phyloP scores from a whole-genome alignment of 1,284 basidiomycete species.

The Trichosporon ovoides region DNA sequence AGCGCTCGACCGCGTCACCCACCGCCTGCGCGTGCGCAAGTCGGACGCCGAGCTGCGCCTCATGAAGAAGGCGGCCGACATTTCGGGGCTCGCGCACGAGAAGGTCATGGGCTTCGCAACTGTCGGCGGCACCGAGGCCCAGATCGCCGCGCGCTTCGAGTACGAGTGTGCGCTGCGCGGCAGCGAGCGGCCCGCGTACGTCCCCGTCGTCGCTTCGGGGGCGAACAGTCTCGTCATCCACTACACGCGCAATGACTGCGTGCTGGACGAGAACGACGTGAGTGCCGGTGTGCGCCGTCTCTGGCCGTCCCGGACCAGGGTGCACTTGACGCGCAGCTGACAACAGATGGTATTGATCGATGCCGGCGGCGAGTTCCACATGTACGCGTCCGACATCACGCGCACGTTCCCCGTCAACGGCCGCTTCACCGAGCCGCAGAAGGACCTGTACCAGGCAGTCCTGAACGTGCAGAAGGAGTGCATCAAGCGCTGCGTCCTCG shows the following conservation, averaged over 20 bases:
- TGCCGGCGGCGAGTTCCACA: conserved; percentile 85
- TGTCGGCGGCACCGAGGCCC: conserved; percentile 65
- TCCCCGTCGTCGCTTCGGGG: conserved; percentile 92
- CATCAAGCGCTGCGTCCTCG: conserved; percentile 52
- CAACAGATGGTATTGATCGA: conserved; percentile 69
- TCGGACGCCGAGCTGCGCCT: conserved; percentile 46
- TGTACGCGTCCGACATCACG: conserved; percentile 92
- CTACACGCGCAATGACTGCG: conserved; percentile 82
- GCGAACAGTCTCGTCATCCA: conserved; percentile 84
- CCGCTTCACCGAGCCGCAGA: conserved; percentile 70
- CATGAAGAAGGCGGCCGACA: conserved; percentile 51
- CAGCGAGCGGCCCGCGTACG: conserved; percentile 79
- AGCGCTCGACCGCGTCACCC: conserved; percentile 46
- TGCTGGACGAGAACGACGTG: conserved; percentile 62
- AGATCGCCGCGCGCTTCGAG: conserved; percentile 79
- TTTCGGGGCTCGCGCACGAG: conserved; percentile 48
- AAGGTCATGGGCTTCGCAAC: conserved; percentile 68
- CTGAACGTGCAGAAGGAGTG: conserved; percentile 53
- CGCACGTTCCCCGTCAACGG: conserved; percentile 85
- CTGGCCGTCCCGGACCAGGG: background rate
- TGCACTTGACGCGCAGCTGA: conserved; percentile 4
- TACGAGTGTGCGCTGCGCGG: conserved; percentile 74
- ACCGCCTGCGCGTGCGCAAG: conserved; percentile 50
- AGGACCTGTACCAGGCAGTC: conserved; percentile 71
- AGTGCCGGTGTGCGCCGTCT: conserved; percentile 10